Evolutionary conservation across 768 basidiomycete species (phyloP).

Genomic region (Agaricus sinodeliciosus): DNA sequence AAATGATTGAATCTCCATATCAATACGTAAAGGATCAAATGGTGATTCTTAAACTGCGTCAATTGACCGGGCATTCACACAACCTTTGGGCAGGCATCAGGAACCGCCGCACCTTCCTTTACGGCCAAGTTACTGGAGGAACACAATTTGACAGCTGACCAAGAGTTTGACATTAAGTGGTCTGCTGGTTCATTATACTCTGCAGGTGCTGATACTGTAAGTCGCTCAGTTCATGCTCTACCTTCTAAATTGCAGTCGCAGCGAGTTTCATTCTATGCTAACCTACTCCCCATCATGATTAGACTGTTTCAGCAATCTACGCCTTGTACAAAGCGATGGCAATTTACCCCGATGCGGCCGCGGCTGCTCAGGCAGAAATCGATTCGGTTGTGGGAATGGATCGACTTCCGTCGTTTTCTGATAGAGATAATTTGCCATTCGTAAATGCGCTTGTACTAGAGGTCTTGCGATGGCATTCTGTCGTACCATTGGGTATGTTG

Average conservation of each 20-base stretch:
- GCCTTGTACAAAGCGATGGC: conserved; percentile 35
- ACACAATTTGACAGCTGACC: conserved; percentile 21
- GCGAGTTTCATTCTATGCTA: neutral
- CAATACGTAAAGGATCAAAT: conserved; percentile 37
- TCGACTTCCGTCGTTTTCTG: conserved; percentile 32
- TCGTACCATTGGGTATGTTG: conserved; percentile 24
- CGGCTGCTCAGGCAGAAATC: conserved; percentile 36
- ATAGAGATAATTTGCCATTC: conserved; percentile 34
- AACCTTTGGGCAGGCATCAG: conserved; percentile 16
- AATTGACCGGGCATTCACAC: neutral
- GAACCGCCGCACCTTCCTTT: conserved; percentile 27
- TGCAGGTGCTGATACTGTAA: conserved; percentile 36
- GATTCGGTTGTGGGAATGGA: conserved; percentile 34
- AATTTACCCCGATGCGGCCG: conserved; percentile 30
- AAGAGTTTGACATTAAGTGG: conserved; percentile 36
- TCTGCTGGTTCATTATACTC: conserved; percentile 41
- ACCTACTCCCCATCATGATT: neutral
- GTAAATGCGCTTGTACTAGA: conserved; percentile 32
- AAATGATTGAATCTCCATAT: conserved; percentile 42
- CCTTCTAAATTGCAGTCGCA: neutral
- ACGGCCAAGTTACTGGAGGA: conserved; percentile 26
- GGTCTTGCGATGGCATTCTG: conserved; percentile 28
- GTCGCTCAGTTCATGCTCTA: conserved; percentile 4
- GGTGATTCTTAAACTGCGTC: conserved; percentile 21
- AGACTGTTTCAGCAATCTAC: conserved; percentile 33